These are phyloP conservation scores for Colletotrichum musae DNA, from an alignment of 2,329 filamentous ascomycete genomes.

Conservation along the genomic window DNA sequence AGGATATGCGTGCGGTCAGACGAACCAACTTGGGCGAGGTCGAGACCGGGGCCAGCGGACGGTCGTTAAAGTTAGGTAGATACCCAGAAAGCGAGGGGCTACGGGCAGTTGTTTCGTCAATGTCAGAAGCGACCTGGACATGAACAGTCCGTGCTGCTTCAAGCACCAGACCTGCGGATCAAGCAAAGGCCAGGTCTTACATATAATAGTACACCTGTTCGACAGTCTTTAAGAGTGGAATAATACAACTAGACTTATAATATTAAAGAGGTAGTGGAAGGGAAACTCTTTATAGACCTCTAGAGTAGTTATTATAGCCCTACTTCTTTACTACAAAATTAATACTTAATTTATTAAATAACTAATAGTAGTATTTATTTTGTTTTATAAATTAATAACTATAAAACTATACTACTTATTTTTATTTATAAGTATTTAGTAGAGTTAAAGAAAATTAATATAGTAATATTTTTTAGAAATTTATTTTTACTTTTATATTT, in stretches of 20 bases:
- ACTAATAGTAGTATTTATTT: background rate
- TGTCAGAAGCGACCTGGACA: slow-evolving; percentile 23
- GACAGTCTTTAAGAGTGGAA: background rate
- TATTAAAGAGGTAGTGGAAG: no score
- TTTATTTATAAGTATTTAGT: background rate
- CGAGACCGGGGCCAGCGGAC: slow-evolving; percentile 35
- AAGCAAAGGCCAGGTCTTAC: slow-evolving; percentile 18
- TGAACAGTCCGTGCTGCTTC: slow-evolving; percentile 35
- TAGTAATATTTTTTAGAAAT: background rate
- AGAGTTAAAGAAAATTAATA: background rate
- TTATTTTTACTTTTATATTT: background rate
- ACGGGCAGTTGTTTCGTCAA: slow-evolving; percentile 21
- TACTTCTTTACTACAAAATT: background rate
- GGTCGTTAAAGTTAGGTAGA: slow-evolving; percentile 19
- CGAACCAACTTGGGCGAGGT: slow-evolving; percentile 30
- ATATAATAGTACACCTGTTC: background rate
- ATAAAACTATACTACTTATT: background rate
- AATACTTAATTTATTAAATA: background rate
- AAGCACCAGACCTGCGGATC: slow-evolving; percentile 10
- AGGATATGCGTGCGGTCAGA: slow-evolving; percentile 24
- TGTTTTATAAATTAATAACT: background rate
- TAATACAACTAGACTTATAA: background rate
- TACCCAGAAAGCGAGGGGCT: slow-evolving; percentile 18
- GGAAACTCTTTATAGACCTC: background rate
- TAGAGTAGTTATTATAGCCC: background rate